Evolutionary conservation across 2,329 filamentous ascomycete species (phyloP).

Genomic region (Paraphaeosphaeria minitans): DNA sequence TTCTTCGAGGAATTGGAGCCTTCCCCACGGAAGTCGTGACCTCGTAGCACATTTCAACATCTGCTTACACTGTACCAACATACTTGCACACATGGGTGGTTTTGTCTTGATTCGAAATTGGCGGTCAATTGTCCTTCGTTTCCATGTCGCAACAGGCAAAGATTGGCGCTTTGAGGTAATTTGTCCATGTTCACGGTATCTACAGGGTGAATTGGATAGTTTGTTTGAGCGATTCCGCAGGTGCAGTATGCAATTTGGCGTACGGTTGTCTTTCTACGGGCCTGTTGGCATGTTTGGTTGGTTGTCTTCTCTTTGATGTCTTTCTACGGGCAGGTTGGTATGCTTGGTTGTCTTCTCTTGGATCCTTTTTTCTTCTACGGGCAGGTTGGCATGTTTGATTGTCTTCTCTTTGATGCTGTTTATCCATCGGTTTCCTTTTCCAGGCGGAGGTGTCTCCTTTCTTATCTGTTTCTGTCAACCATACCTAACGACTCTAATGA

Average conservation of each 20-base stretch:
- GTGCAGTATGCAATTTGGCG: neutral
- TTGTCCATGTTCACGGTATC: neutral
- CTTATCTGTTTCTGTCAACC: neutral
- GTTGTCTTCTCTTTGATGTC: neutral
- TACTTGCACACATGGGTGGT: neutral
- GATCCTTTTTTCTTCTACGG: neutral
- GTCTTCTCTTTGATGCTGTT: neutral
- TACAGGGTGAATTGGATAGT: neutral
- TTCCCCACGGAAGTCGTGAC: neutral
- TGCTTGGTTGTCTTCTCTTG: neutral
- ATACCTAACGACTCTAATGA: neutral
- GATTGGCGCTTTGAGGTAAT: neutral
- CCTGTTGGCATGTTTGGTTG: neutral
- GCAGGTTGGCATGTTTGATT: neutral
- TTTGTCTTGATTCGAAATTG: neutral
- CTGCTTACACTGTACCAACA: neutral
- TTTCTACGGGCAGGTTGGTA: neutral
- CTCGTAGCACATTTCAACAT: neutral
- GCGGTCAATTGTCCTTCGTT: neutral
- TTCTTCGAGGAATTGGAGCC: conserved; percentile 42
- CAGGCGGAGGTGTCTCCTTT: neutral
- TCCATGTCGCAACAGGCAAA: neutral
- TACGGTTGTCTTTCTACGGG: neutral
- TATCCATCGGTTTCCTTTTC: neutral
- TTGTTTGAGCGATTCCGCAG: neutral